Conservation (phyloP, 805 yeast genomes). For the Hagleromyces aurorensis region DNA sequence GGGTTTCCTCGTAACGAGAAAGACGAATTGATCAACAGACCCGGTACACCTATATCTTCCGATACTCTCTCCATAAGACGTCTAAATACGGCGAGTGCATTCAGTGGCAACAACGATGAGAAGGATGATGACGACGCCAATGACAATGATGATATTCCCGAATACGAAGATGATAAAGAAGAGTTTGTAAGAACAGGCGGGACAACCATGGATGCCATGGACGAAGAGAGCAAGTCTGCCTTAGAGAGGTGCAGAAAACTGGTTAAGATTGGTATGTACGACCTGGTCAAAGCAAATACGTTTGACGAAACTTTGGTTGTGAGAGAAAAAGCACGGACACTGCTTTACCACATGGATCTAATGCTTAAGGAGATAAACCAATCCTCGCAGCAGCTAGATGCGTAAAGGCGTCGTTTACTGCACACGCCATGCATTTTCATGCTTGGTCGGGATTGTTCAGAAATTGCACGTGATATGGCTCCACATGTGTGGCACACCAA, state of each 20-base stretch:
- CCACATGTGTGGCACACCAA: no score
- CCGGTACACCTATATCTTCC: slow-evolving; percentile 1
- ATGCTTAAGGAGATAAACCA: slow-evolving; percentile 21
- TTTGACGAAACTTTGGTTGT: slow-evolving; percentile 23
- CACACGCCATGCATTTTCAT: no score
- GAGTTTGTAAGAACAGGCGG: slow-evolving; percentile 14
- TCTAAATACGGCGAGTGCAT: no score
- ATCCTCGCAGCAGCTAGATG: no score
- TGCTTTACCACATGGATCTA: slow-evolving; percentile 28
- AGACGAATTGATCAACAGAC: slow-evolving; percentile 3
- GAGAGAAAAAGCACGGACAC: slow-evolving; percentile 28
- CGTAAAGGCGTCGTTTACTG: no score
- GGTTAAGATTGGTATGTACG: slow-evolving; percentile 23
- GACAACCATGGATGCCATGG: slow-evolving; percentile 6
- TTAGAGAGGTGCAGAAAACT: slow-evolving; percentile 25
- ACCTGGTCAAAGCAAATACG: slow-evolving; percentile 23
- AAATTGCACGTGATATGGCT: no score
- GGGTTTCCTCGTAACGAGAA: slow-evolving; percentile 9
- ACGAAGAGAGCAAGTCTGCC: slow-evolving; percentile 16
- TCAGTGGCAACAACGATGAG: slow-evolving; percentile 7
- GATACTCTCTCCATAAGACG: slow-evolving; percentile 1
- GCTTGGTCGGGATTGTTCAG: no score
- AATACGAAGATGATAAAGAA: slow-evolving; percentile 8
- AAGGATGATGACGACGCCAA: slow-evolving; percentile 5
- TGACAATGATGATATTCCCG: slow-evolving; percentile 3